Base-by-base conservation (phyloP, 306 rosid species). In the Acacia crassicarpa region DNA sequence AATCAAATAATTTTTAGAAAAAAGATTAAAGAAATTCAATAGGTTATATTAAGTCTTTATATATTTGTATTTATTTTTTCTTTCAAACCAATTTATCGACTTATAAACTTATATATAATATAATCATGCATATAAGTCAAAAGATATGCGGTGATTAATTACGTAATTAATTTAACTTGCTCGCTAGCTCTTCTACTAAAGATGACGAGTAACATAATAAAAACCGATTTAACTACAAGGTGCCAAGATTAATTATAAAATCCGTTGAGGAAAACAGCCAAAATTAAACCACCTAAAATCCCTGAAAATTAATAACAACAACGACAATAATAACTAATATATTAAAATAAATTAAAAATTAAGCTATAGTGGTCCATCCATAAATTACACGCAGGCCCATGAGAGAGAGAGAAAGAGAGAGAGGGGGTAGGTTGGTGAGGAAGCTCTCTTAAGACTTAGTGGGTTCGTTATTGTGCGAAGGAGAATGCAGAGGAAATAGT, bases 401-500 rank as follows among this genome's bases (percentile, higher is more conserved):
- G 53, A 0, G 20, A 15, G 51, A 38, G 41, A 38, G 53, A 11
- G 53, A 46, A 17, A 46, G 15, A n/a, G 62, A 1, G n/a, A n/a
- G n/a, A n/a, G n/a, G n/a, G n/a, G 27, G 63, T 2, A 5, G 38
- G 68, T 25, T 13, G 35, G 67, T 23, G 20, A 5, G 68, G n/a
- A 15, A 63, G 69, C 43, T 56, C 25, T 4, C 9, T 51, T 14
- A 63, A 30, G 69, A 32, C 10, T 16, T 14, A 4, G 41, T 30
- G 20, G n/a, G 41, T 63, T 63, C 9, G 69, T 66, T 35, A 17
- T 66, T 12, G 11, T 85, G 17, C 19, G 68, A 67, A 4, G 98
- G 98, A 83, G 98, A 93, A 79, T 85, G 91, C 63, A 95, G 69
- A 75, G 99, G 99, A 74, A 95, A 95, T 59, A 95, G 85, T 0